Evolutionary conservation across 352 stramenopile species (phyloP).

Genomic region (Detonula confervacea): DNA sequence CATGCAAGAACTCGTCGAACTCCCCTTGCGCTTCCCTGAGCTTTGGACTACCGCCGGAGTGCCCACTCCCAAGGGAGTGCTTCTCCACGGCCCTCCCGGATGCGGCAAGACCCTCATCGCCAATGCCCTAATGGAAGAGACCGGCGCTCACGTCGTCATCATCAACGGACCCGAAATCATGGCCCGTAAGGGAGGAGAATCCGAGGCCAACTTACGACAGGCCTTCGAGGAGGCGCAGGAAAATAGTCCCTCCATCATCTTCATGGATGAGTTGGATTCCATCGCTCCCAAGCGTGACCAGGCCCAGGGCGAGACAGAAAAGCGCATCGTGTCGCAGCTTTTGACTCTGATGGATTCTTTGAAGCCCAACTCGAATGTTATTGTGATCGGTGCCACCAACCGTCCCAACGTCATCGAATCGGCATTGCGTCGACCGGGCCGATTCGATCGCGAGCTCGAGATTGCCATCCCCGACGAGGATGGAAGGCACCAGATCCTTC

Average conservation of each 20-base stretch:
- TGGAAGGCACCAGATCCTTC: constrained; percentile 98
- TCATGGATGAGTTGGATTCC: constrained; percentile 99
- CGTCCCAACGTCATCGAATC: constrained; percentile 98
- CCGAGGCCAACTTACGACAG: constrained; percentile 90
- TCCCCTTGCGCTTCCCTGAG: constrained; percentile 95
- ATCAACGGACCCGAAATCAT: constrained; percentile 99
- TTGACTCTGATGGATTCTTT: constrained; percentile 99
- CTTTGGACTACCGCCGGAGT: constrained; percentile 99
- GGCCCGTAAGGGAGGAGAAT: constrained; percentile 92
- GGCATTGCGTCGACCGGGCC: constrained; percentile 96
- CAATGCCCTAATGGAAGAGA: constrained; percentile 98
- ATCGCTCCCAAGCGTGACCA: constrained; percentile 99
- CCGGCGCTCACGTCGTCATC: constrained; percentile 99
- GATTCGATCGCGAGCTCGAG: constrained; percentile 99
- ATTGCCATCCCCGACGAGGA: constrained; percentile 99
- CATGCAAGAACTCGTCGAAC: constrained; percentile 99
- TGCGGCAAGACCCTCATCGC: constrained; percentile 99
- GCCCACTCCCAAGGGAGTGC: constrained; percentile 97
- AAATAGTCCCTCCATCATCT: constrained; percentile 99
- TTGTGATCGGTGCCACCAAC: constrained; percentile 99
- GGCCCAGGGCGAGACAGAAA: constrained; percentile 98
- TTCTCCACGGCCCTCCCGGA: constrained; percentile 98
- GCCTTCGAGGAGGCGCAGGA: constrained; percentile 99
- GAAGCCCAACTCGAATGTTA: constrained; percentile 89
- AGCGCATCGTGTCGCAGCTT: constrained; percentile 98